Base-by-base conservation (phyloP, 192 early-diverging fungal species). In the Coemansia sp. region DNA sequence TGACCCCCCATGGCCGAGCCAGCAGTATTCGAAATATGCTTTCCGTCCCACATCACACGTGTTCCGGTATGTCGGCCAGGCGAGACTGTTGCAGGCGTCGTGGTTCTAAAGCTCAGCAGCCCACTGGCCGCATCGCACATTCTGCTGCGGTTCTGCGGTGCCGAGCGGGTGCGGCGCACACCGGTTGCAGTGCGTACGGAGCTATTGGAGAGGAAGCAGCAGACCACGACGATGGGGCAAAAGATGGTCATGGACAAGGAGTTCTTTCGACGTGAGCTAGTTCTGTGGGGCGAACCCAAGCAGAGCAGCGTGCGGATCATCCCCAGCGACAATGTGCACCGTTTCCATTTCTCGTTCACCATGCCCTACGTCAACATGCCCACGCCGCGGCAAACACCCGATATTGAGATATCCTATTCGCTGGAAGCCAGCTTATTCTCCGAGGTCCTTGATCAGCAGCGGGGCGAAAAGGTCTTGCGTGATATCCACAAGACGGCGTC, bases 291-390 rank as follows among this genome's bases (percentile, higher is more conserved):
- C 44, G 54, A 61, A 26, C 58, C 58, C 27, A 62, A 53, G n/a
- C 40, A 52, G 11, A 43, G 39, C 20, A 54, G 60, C 38, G 26
- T 43, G 23, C 39, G 52, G 25, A 48, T 49, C 14, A 46, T 74
- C 21, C 47, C 64, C 5, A 40, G 59, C 47, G 60, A 63, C 56
- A 47, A 28, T 12, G 58, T 45, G 20, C 70, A 74, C 35, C 57
- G 70, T 12, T 74, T 74, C 43, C 70, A 74, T 18, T 74, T 74
- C 43, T 74, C 70, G 9, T 74, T 74, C 51, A 74, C 70, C 14
- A 74, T 74, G 70, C 70, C 70, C 16, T 58, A 67, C 20, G 70
- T 74, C 41, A 74, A 74, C 47, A 67, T 67, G 63, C 70, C 70
- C 22, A 74, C 70, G 38, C 70, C 70, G 9, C 49, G 70, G 11